Conservation (phyloP, 2,329 filamentous ascomycete genomes). For the Aspergillus awamori region DNA sequence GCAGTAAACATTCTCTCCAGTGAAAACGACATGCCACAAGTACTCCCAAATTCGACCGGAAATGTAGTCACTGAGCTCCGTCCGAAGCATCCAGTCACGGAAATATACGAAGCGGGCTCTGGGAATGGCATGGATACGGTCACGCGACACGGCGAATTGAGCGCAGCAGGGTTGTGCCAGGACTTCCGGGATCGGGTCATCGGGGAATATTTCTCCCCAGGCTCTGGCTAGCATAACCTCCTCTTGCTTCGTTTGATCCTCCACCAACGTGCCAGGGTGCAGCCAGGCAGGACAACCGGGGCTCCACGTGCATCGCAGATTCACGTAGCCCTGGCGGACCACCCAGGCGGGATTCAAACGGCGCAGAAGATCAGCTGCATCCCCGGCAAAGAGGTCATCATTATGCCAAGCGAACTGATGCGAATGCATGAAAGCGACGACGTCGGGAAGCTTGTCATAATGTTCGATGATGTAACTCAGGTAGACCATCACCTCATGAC, state of each 20-base stretch:
- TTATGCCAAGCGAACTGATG: conserved; percentile 63
- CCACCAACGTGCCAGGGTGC: conserved; percentile 47
- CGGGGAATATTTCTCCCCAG: conserved; percentile 53
- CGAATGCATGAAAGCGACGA: conserved; percentile 63
- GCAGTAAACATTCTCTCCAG: conserved; percentile 50
- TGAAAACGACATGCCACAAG: conserved; percentile 66
- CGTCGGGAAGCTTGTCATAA: conserved; percentile 61
- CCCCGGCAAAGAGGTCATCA: conserved; percentile 55
- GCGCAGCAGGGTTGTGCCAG: conserved; percentile 66
- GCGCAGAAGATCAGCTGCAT: conserved; percentile 54
- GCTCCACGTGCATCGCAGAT: conserved; percentile 60
- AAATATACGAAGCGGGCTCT: conserved; percentile 59
- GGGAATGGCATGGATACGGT: conserved; percentile 59
- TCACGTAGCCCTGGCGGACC: conserved; percentile 59
- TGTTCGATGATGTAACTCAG: conserved; percentile 66
- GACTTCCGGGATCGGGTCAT: conserved; percentile 49
- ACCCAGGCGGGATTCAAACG: conserved; percentile 57
- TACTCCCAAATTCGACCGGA: conserved; percentile 66
- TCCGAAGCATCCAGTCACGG: conserved; percentile 64
- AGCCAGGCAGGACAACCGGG: conserved; percentile 64
- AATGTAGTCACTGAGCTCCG: conserved; percentile 57
- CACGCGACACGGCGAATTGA: conserved; percentile 63
- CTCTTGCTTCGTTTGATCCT: conserved; percentile 50
- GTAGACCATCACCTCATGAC: conserved; percentile 65
- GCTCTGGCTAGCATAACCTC: conserved; percentile 50